Conservation (phyloP, 495 filamentous ascomycete genomes). For the Podospora pseudocomata region DNA sequence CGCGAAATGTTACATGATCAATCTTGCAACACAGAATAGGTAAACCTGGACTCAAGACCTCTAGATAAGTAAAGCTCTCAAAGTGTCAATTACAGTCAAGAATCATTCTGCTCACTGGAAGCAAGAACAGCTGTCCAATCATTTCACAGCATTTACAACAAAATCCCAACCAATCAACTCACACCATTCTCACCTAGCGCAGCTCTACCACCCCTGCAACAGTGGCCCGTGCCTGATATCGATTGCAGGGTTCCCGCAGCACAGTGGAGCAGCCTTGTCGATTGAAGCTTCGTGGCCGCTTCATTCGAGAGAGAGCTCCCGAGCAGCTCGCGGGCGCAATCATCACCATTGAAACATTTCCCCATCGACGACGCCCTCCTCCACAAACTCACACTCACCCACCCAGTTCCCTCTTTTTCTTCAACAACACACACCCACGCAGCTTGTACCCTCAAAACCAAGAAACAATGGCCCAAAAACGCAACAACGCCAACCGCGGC, state of each 20-base stretch:
- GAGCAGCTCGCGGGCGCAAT: not conserved
- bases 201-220: not conserved
- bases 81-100: not conserved
- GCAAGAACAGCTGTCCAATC: slow-evolving; percentile 3
- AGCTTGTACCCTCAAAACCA: not conserved
- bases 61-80: not conserved
- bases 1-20: too few species aligned
- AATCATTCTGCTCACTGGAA: not conserved
- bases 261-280: slow-evolving; percentile 19
- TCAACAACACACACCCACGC: not conserved
- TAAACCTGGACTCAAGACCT: not conserved
- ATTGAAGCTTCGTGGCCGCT: slow-evolving; percentile 39
- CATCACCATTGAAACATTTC: not conserved
- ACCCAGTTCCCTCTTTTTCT: not conserved
- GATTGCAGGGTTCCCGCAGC: not conserved
- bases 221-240: not conserved
- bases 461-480: slow-evolving; percentile 39
- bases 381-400: not conserved
- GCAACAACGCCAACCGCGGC: slow-evolving; percentile 12
- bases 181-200: not conserved
- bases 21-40: too few species aligned
- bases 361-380: slow-evolving; percentile 6
- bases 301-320: slow-evolving; percentile 15
- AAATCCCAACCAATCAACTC: slow-evolving; percentile 1
- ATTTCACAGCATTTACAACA: slow-evolving; percentile 1